These are phyloP conservation scores for Salix purpurea DNA, from an alignment of 345 rosid genomes.

Conservation along the genomic window DNA sequence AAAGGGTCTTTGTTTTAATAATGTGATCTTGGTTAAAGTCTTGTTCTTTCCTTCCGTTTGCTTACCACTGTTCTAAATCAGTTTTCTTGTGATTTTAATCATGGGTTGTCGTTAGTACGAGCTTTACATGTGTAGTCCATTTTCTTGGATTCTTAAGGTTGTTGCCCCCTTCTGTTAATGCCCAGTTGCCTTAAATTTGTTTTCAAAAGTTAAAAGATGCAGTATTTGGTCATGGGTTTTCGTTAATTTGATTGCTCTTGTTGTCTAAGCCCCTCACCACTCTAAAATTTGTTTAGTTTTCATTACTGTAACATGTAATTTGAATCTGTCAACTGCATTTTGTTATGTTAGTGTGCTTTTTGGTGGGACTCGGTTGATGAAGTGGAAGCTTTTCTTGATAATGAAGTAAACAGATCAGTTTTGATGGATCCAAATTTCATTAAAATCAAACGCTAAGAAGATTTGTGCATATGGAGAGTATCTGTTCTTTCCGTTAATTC, in stretches of 20 bases:
- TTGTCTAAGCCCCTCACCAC: constrained; percentile 4
- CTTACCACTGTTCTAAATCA: constrained; percentile 16
- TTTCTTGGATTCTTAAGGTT: constrained; percentile 7
- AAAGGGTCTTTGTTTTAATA: constrained; percentile 13
- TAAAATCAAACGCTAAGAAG: constrained; percentile 33
- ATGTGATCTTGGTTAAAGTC: constrained; percentile 34
- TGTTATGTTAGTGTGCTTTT: constrained; percentile 16
- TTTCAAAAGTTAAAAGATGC: constrained; percentile 18
- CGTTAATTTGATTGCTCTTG: constrained; percentile 35
- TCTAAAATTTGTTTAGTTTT: constrained; percentile 12
- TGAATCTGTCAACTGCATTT: constrained; percentile 15
- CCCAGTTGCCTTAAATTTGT: constrained; percentile 32
- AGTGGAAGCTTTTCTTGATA: constrained; percentile 15
- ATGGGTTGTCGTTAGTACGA: constrained; percentile 39
- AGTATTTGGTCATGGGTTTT: constrained; percentile 32
- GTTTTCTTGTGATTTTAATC: constrained; percentile 6
- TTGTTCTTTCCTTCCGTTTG: constrained; percentile 22
- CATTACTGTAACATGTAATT: constrained; percentile 35
- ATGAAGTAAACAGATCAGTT: constrained; percentile 16
- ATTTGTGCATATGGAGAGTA: constrained; percentile 31
- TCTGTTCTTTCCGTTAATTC: constrained; percentile 30
- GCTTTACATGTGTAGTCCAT: not conserved
- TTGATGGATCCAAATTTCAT: constrained; percentile 28
- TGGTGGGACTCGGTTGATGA: constrained; percentile 36
- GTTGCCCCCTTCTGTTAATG: constrained; percentile 11